Percentiles rank a stretch among this genome's conserved stretches.
These are phyloP conservation scores for Astragalus glycyphyllos DNA, from an alignment of 306 rosid genomes.

Conservation along the genomic window DNA sequence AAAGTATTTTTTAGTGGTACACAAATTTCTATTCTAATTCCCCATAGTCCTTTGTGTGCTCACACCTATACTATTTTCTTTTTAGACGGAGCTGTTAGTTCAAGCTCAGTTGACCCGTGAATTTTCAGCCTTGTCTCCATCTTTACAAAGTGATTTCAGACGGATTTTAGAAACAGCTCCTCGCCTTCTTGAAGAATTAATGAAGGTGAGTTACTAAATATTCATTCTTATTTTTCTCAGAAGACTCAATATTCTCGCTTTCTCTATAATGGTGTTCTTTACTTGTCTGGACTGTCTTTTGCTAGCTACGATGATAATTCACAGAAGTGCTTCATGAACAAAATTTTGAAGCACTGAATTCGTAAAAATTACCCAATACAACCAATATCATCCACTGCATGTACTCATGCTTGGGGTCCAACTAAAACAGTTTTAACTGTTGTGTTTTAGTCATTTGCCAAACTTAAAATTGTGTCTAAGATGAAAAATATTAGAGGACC, in stretches of 20 bases:
- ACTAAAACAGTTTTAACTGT: conserved; percentile 16
- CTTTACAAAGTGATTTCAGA: conserved; percentile 80
- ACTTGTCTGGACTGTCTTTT: conserved; percentile 6
- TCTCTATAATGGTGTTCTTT: conserved; percentile 22
- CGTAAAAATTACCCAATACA: conserved; percentile 5
- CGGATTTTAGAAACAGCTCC: conserved; percentile 91
- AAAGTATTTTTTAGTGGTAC: conserved; percentile 9
- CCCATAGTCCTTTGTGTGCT: conserved; percentile 35
- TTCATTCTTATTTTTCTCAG: conserved; percentile 40
- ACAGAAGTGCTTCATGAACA: not conserved
- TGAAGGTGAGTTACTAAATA: conserved; percentile 70
- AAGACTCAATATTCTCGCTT: conserved; percentile 34
- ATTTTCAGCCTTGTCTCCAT: conserved; percentile 70
- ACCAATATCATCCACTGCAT: conserved; percentile 2
- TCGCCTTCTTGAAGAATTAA: conserved; percentile 95
- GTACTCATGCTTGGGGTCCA: conserved; percentile 15
- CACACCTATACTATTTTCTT: conserved; percentile 43
- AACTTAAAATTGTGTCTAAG: conserved; percentile 16
- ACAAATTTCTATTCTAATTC: conserved; percentile 37
- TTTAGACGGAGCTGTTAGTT: conserved; percentile 94
- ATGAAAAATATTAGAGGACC: not conserved
- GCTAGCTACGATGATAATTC: conserved; percentile 3
- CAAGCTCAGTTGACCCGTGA: conserved; percentile 96
- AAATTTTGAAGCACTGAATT: conserved; percentile 12
- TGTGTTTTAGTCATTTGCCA: conserved; percentile 18